A percentile compares a stretch with the other conserved stretches of the same genome.
Evolutionary conservation across 305 asterid species (phyloP).

Genomic region (Fraxinus latifolia): DNA sequence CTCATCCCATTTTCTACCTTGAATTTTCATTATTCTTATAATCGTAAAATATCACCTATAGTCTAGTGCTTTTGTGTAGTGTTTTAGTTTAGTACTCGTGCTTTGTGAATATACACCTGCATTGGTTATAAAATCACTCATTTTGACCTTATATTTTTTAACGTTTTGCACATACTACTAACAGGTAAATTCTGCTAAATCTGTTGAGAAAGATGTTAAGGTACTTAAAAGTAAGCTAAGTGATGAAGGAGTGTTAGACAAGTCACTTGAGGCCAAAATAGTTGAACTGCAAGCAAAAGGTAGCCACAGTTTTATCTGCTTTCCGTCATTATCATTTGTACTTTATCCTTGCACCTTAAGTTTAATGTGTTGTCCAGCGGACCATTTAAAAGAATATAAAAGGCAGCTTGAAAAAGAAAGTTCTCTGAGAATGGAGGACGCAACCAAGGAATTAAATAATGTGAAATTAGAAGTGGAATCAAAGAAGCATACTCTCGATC

Average conservation of each 20-base stretch:
- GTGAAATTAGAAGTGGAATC: constrained; percentile 61
- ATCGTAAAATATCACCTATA: background rate
- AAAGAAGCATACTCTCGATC: constrained; percentile 44
- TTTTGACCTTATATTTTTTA: background rate
- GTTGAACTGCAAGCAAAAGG: constrained; percentile 68
- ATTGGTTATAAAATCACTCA: constrained; percentile 11
- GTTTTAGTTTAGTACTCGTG: background rate
- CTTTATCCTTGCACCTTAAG: constrained; percentile 15
- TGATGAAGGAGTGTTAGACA: constrained; percentile 56
- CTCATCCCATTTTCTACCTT: background rate
- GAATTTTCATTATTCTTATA: background rate
- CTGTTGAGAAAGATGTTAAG: constrained; percentile 78
- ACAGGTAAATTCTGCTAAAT: constrained; percentile 68
- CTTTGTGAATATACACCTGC: constrained; percentile 3
- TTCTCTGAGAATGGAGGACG: constrained; percentile 42
- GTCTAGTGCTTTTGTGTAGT: background rate
- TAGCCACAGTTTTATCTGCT: constrained; percentile 21
- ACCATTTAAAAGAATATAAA: constrained; percentile 50
- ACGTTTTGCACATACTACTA: constrained; percentile 5
- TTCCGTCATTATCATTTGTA: constrained; percentile 16
- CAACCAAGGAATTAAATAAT: constrained; percentile 51
- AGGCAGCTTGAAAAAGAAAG: constrained; percentile 63
- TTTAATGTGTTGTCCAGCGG: constrained; percentile 39
- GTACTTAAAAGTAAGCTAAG: constrained; percentile 59
- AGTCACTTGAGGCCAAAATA: constrained; percentile 68